These are phyloP conservation scores for Evansstolkia leycettana DNA, from an alignment of 495 filamentous ascomycete genomes.

Conservation along the genomic window DNA sequence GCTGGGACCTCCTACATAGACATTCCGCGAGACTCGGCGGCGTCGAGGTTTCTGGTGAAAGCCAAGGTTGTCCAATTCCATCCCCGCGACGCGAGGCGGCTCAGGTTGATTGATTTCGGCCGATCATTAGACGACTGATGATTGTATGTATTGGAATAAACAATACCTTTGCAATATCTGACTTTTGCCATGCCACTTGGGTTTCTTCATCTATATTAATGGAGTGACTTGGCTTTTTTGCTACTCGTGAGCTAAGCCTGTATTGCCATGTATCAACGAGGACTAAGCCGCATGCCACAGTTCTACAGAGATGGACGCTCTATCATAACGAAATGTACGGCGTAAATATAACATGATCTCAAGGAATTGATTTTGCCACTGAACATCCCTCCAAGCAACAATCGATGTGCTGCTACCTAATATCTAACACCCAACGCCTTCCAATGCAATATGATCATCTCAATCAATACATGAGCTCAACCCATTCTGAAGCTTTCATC, in stretches of 20 bases:
- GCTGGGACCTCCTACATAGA: constrained; percentile 53
- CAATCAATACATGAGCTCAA: neutral
- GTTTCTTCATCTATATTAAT: too few relatives aligned
- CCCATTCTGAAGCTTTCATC: neutral
- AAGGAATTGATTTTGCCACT: too few relatives aligned
- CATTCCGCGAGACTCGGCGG: constrained; percentile 64
- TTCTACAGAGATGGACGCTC: too few relatives aligned
- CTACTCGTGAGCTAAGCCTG: too few relatives aligned
- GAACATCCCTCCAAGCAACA: too few relatives aligned
- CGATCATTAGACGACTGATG: constrained; percentile 55
- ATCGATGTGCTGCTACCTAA: neutral
- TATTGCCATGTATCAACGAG: too few relatives aligned
- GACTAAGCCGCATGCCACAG: too few relatives aligned
- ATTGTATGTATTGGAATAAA: too few relatives aligned
- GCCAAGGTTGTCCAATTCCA: constrained; percentile 81
- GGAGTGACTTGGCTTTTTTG: too few relatives aligned
- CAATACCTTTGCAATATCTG: constrained; percentile 1
- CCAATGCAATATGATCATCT: neutral
- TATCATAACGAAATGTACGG: too few relatives aligned
- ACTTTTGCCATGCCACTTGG: constrained; percentile 8
- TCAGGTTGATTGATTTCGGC: constrained; percentile 78
- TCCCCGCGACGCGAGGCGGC: constrained; percentile 61
- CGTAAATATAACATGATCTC: too few relatives aligned
- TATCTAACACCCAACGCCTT: neutral
- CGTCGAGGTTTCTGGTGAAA: constrained; percentile 69